Evolutionary conservation across 2,329 filamentous ascomycete genomes (phyloP), one percentile per base, ranked within the genome.

Genomic region (Fusarium sp.): DNA sequence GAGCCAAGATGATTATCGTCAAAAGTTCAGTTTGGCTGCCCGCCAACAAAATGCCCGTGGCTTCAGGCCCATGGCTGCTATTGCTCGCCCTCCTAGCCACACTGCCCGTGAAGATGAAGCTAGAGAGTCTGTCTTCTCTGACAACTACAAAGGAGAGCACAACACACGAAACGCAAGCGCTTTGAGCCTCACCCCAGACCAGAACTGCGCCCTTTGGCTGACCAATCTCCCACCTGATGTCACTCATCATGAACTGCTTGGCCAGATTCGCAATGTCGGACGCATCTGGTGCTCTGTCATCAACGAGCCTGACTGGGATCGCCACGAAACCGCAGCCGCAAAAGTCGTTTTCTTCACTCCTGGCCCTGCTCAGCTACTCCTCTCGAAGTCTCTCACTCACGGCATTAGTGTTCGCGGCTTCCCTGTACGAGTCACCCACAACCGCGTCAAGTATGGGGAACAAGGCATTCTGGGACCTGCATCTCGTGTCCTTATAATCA

Each of bases 141-240:
- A 58, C n/a, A 79, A 78, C 49, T 83, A 83, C 60, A 78, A 78
- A 49, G 82, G 82, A 18, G 80, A 81, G 66, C 81, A 82, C 51
- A 81, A 75, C 10, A 67, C 75, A 9, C 75, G 72, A 21, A 83
- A 83, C 55, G 82, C 82, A 42, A 82, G 81, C 59, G 77, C 76
- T 6, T 73, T 79, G 18, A 59, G 78, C 29, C 78, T 83, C 10
- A 14, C 66, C 1, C 60, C 77, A 2, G 78, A 79, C 16, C 59
- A 82, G 37, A 89, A 88, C 76, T 87, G 86, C 37, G 82, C 86
- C 1, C 79, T 89, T 3, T 89, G 86, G 84, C 70, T 90, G 31
- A 86, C 84, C 4, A 85, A 86, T 55, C 81, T 90, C 0, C 85
- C 87, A 0, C 80, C 84, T 0, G 69, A 81, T 58, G 77, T 86